Evolutionary conservation across 176 grass and related monocot genomes (phyloP).

Genomic region (Paspalum vaginatum): DNA sequence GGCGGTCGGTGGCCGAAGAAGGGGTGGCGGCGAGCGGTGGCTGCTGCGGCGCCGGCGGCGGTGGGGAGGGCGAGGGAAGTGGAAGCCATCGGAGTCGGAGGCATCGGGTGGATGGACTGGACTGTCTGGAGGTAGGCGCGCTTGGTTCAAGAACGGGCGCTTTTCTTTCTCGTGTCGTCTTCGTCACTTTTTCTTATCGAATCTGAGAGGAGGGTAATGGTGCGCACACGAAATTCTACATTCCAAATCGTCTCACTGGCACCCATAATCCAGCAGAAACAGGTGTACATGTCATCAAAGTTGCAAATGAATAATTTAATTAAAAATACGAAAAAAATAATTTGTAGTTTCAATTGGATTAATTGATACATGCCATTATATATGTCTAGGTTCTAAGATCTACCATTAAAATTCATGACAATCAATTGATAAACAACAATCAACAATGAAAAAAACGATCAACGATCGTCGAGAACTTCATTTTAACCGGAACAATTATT

Average conservation of each 20-base stretch:
- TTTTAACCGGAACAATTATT: too few species aligned
- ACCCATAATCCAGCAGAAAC: too few species aligned
- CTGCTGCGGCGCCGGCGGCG: constrained; percentile 25
- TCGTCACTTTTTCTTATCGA: constrained; percentile 34
- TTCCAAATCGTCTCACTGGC: background rate
- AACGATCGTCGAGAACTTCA: too few species aligned
- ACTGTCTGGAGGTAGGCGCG: constrained; percentile 31
- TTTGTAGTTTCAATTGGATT: too few species aligned
- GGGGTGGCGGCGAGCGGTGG: constrained; percentile 6
- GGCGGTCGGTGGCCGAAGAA: background rate
- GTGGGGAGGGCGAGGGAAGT: constrained; percentile 43
- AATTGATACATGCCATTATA: too few species aligned
- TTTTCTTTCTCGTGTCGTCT: constrained; percentile 31
- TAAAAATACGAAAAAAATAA: too few species aligned
- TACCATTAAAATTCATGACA: too few species aligned
- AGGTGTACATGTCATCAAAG: too few species aligned
- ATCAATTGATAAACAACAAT: too few species aligned
- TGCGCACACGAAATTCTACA: constrained; percentile 18
- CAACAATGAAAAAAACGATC: too few species aligned
- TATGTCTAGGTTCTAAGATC: too few species aligned
- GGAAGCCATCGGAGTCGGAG: constrained; percentile 54
- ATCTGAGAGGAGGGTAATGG: constrained; percentile 34
- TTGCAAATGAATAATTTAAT: too few species aligned
- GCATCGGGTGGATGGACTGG: constrained; percentile 6
- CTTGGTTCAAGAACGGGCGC: constrained; percentile 31